Evolutionary conservation across 1,284 basidiomycete species (phyloP), one percentile per base, ranked within the genome.

Genomic region (Coriolopsis trogii): DNA sequence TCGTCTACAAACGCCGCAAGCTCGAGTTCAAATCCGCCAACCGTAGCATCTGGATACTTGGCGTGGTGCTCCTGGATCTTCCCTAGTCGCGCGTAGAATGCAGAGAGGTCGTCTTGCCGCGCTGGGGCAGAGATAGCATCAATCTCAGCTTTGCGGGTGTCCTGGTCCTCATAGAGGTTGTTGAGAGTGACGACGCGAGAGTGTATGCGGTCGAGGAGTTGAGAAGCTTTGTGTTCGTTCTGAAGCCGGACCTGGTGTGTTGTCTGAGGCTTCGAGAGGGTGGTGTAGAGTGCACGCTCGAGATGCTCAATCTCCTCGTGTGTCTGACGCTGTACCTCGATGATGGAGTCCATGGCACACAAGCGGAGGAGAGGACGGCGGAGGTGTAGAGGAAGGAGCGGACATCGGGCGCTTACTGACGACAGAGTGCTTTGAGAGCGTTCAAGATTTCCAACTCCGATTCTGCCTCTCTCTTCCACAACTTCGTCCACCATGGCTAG

Each of bases 231-330:
- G 72, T 96, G 91, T 68, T 95, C 91, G 55, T 85, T 86, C 66
- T 90, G 84, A 29, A 96, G 75, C 52, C 79, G 79, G 41, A 71
- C 69, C 63, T 89, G 85, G 62, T 91, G 89, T 6, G 79, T 77
- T 6, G 77, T 62, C 54, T 79, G 73, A 41, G 77, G 80, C 49
- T 86, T 78, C 8, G 89, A 88, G 24, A 91, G 79, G 2, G 91
- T 73, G 3, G 81, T 82, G 58, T 86, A 88, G 8, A 91, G 77
- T 4, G 84, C 87, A 41, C 80, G 75, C 63, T 91, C 91, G 61
- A 95, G 93, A 53, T 92, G 85, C 74, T 99, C 96, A 24, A 93
- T 82, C 71, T 98, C 95, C 75, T 98, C 95, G 72, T 98, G 95
- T 8, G 88, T 91, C 63, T 95, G 93, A 39, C 96, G 85, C 65